Base-by-base conservation (phyloP, 805 yeast genomes). In the Candida schatavii region DNA sequence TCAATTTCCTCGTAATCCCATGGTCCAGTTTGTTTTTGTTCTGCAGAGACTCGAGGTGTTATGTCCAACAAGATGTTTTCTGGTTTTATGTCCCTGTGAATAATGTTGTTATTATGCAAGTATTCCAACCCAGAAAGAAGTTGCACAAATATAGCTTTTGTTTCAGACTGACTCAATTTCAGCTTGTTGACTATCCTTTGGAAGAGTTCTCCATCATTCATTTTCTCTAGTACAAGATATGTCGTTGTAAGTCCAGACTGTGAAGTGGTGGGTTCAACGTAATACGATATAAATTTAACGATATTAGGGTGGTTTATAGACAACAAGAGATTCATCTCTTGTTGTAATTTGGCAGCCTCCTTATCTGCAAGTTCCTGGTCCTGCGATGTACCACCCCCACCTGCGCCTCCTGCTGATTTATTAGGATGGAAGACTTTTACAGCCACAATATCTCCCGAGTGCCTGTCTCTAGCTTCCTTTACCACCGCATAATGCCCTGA, bases 401-500 rank as follows among this genome's bases (percentile, higher is more conserved):
- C 37, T 41, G 46, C 39, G 22, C 49, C 38, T 48, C 52, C 46
- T 1, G 56, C 46, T 7, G 11, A 17, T 57, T 59, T 76, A 66
- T 47, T 66, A 2, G 84, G 82, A 49, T 80, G 82, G 59, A 85
- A 85, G 6, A 85, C 80, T 54, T 85, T 85, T 3, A 85, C 87
- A 0, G 91, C 93, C 37, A 80, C 85, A 2, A 73, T 61, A 38
- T 74, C 73, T 0, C 88, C 88, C 0, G 81, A 72, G 5, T 61
- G 58, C 49, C 80, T 75, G 46, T 77, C 72, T 5, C 69, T 67
- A 2, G 88, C 88, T 49, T 83, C 86, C 54, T 80, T 82, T 3
- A 85, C 93, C n/a, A 80, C 79, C 0, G 93, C 91, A 53, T 85
- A 85, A 60, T 85, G 91, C 0, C 93, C 93, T 3, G 83, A 64